These are phyloP conservation scores for Betula pendula DNA, from an alignment of 306 rosid genomes.

Conservation along the genomic window DNA sequence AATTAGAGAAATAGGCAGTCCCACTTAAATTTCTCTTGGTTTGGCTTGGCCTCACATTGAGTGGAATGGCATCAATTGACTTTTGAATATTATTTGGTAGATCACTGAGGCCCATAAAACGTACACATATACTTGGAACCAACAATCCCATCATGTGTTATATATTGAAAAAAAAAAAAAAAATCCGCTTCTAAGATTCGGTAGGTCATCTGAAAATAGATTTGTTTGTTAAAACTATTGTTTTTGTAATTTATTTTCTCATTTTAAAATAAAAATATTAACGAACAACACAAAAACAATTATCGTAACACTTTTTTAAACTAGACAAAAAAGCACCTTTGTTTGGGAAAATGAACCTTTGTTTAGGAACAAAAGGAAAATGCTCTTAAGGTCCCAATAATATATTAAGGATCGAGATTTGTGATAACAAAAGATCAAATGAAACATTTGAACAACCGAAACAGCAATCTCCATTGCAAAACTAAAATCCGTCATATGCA, in stretches of 20 bases:
- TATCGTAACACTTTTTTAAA: too few species aligned
- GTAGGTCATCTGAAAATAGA: constrained; percentile 12
- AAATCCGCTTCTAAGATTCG: constrained; percentile 23
- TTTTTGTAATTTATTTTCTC: background rate
- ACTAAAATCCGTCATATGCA: background rate
- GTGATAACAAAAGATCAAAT: background rate
- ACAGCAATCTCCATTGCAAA: background rate
- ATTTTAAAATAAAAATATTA: too few species aligned
- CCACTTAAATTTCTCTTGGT: background rate
- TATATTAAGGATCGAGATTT: background rate
- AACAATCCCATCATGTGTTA: background rate
- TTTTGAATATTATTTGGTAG: constrained; percentile 18
- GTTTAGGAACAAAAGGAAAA: background rate
- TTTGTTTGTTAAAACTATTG: background rate
- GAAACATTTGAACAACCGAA: background rate
- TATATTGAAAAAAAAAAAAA: constrained; percentile 1
- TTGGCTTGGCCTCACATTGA: constrained; percentile 4
- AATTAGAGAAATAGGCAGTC: background rate
- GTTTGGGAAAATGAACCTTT: too few species aligned
- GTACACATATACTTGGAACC: background rate
- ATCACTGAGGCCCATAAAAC: constrained; percentile 6
- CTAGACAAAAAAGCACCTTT: too few species aligned
- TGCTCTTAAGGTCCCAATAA: background rate
- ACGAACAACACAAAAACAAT: too few species aligned
- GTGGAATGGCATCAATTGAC: constrained; percentile 16